Evolutionary conservation across 75 land plant genomes (phyloP).

Genomic region (Gnetum montanum): DNA sequence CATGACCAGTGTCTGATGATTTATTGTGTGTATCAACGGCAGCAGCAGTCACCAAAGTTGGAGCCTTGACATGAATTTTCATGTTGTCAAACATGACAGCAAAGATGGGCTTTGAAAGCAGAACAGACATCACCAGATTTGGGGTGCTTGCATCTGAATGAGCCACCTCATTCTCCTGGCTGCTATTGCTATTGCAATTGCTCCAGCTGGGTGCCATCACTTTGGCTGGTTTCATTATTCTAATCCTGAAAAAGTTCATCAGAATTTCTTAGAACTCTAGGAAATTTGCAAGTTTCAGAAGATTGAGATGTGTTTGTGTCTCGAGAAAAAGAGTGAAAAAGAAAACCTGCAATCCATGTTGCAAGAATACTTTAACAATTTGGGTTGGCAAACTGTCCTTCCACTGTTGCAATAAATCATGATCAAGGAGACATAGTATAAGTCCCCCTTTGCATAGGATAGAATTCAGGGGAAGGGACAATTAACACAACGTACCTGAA

Average conservation of each 20-base stretch:
- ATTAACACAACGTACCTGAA: constrained; percentile 42
- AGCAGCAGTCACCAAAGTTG: constrained; percentile 22
- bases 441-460: constrained; percentile 1
- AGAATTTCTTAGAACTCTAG: no score
- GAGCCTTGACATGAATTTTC: constrained; percentile 60
- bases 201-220: constrained; percentile 9
- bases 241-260: constrained; percentile 20
- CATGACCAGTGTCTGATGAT: no score
- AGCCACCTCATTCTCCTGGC: not conserved
- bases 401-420: constrained; percentile 40
- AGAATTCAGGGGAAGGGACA: not conserved
- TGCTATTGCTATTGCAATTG: not conserved
- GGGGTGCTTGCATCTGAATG: not conserved
- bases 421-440: not conserved
- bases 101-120: constrained; percentile 60
- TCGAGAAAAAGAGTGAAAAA: not conserved
- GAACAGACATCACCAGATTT: constrained; percentile 26
- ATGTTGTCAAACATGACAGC: constrained; percentile 55
- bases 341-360: constrained; percentile 61
- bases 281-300: not conserved
- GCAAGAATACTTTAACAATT: constrained; percentile 85
- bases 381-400: constrained; percentile 42
- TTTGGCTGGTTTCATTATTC: constrained; percentile 28
- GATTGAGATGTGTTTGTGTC: not conserved
- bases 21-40: no score